Conservation (phyloP, 768 basidiomycete genomes). For the Suillus cothurnatus region DNA sequence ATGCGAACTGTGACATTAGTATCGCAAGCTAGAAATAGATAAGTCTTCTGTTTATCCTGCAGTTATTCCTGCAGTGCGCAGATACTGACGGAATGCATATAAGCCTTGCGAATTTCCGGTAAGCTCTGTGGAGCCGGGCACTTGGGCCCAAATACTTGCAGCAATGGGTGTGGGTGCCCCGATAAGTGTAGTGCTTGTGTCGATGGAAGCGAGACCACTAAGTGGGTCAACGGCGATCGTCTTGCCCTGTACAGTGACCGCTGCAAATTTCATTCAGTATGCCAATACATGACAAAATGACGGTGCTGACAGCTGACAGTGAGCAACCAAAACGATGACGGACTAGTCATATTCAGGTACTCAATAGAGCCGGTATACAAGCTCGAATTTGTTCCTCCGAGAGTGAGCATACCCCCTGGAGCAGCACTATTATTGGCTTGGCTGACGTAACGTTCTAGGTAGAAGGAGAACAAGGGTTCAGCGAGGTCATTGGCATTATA, state of each 20-base stretch:
- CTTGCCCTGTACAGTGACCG: slow-evolving; percentile 60
- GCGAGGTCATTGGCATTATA: slow-evolving; percentile 42
- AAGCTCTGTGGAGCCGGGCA: slow-evolving; percentile 57
- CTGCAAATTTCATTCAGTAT: slow-evolving; percentile 35
- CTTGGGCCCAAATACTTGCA: slow-evolving; percentile 60
- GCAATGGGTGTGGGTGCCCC: slow-evolving; percentile 76
- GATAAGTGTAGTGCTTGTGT: slow-evolving; percentile 94
- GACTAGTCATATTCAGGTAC: slow-evolving; percentile 41
- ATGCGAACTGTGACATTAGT: slow-evolving; percentile 60
- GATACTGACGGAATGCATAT: slow-evolving; percentile 71
- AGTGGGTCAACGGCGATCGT: slow-evolving; percentile 46
- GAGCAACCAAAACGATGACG: slow-evolving; percentile 63
- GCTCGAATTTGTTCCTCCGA: slow-evolving; percentile 64
- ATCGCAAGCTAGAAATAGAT: slow-evolving; percentile 62
- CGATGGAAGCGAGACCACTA: slow-evolving; percentile 69
- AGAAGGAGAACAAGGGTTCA: slow-evolving; percentile 63
- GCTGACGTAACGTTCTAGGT: slow-evolving; percentile 54
- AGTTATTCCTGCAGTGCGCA: too few relatives aligned
- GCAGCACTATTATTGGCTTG: slow-evolving; percentile 37
- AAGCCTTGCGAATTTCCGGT: slow-evolving; percentile 57
- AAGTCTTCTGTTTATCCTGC: slow-evolving; percentile 5
- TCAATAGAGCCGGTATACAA: slow-evolving; percentile 71
- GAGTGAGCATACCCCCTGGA: slow-evolving; percentile 69
- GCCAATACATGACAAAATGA: not conserved
- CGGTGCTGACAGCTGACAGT: slow-evolving; percentile 47